Percentiles rank a stretch among this genome's conserved stretches.
phyloP scores from a whole-genome alignment of 768 basidiomycete genomes.

The Lepiota brunneoincarnata region DNA sequence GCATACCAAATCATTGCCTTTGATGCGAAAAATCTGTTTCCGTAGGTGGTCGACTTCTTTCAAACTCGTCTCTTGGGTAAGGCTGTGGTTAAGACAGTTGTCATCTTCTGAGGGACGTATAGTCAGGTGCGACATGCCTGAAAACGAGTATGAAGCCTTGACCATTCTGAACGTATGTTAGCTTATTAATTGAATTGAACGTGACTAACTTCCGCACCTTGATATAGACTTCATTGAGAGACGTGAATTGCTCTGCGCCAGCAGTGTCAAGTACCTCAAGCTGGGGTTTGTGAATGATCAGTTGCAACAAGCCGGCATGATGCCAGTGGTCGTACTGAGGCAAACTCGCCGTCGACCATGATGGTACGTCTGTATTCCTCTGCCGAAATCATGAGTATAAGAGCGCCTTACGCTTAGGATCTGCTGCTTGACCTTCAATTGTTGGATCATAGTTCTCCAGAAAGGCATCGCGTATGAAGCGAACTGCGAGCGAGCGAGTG shows the following conservation, averaged over 20 bases:
- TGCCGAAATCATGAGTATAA: slow-evolving; percentile 26
- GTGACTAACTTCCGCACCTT: slow-evolving; percentile 44
- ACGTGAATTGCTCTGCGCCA: slow-evolving; percentile 83
- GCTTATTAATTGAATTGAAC: background rate
- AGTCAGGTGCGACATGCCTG: slow-evolving; percentile 40
- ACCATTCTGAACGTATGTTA: slow-evolving; percentile 43
- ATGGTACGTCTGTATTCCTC: slow-evolving; percentile 71
- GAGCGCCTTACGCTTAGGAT: background rate
- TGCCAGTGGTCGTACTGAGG: slow-evolving; percentile 45
- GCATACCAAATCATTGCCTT: slow-evolving; percentile 61
- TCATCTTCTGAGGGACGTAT: background rate
- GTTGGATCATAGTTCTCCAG: slow-evolving; percentile 80
- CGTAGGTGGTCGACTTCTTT: slow-evolving; percentile 78
- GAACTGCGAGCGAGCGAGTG: slow-evolving; percentile 36
- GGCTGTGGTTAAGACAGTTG: slow-evolving; percentile 34
- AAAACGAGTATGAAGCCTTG: slow-evolving; percentile 83
- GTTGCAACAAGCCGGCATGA: background rate
- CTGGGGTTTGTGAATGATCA: slow-evolving; percentile 31
- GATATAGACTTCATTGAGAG: slow-evolving; percentile 79
- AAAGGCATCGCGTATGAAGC: slow-evolving; percentile 72
- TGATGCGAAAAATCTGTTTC: slow-evolving; percentile 79
- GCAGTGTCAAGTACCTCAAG: slow-evolving; percentile 83
- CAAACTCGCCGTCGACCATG: slow-evolving; percentile 61
- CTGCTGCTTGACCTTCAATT: slow-evolving; percentile 61
- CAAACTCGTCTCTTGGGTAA: slow-evolving; percentile 79